Evolutionary conservation across 805 yeast genomes (phyloP).

Genomic region (Candida takata): DNA sequence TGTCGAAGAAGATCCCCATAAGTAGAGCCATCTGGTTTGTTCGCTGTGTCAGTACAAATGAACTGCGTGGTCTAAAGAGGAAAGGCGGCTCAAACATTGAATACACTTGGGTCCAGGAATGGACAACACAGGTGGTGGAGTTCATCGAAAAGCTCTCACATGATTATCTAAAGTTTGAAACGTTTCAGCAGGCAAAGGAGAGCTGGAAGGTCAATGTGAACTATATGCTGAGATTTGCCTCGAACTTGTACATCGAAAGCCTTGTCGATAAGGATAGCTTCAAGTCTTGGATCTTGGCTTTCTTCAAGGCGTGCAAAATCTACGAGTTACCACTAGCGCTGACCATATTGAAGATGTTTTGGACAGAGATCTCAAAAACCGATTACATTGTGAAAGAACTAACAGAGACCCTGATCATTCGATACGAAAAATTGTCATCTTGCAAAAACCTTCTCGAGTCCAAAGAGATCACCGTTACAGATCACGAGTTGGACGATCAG

Average conservation of each 20-base stretch:
- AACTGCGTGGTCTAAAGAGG: constrained; percentile 50
- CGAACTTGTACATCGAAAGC: constrained; percentile 61
- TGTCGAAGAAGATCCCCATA: constrained; percentile 60
- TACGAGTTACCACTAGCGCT: constrained; percentile 40
- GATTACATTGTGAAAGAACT: constrained; percentile 60
- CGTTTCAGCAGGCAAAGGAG: constrained; percentile 28
- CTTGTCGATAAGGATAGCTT: constrained; percentile 58
- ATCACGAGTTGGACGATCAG: constrained; percentile 27
- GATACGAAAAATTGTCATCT: constrained; percentile 32
- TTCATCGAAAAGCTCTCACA: constrained; percentile 35
- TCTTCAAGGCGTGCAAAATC: constrained; percentile 35
- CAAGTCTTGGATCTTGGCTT: constrained; percentile 55
- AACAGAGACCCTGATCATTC: constrained; percentile 50
- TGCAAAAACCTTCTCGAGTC: constrained; percentile 28
- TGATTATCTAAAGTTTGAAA: constrained; percentile 29
- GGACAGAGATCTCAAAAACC: constrained; percentile 54
- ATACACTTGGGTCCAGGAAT: constrained; percentile 67
- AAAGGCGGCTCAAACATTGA: constrained; percentile 41
- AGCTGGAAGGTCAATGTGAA: constrained; percentile 47
- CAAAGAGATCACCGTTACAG: constrained; percentile 30
- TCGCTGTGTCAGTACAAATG: constrained; percentile 79
- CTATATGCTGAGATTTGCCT: constrained; percentile 53
- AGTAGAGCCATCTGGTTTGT: constrained; percentile 89
- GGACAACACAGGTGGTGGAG: constrained; percentile 80
- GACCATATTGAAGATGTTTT: constrained; percentile 56